Evolutionary conservation across 352 stramenopile species (phyloP).

Genomic region (Phytophthora lateralis): DNA sequence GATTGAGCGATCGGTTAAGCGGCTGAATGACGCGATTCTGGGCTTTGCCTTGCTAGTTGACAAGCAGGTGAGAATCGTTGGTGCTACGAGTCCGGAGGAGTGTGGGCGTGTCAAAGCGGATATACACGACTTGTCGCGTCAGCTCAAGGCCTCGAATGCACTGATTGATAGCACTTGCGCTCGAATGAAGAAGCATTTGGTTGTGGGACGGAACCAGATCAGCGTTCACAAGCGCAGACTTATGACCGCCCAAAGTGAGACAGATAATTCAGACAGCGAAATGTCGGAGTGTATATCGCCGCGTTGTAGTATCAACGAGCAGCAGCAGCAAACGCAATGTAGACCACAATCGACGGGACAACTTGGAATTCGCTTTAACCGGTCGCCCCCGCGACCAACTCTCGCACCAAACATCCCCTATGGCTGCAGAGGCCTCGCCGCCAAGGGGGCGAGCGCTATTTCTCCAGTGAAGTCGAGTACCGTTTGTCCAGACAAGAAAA

Average conservation of each 20-base stretch:
- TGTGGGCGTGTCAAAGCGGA: slow-evolving; percentile 56
- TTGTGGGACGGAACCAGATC: slow-evolving; percentile 52
- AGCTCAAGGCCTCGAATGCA: slow-evolving; percentile 58
- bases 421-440: slow-evolving; percentile 20
- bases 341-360: slow-evolving; percentile 14
- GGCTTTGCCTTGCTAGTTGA: slow-evolving; percentile 76
- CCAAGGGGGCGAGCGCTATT: slow-evolving; percentile 5
- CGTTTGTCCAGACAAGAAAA: slow-evolving; percentile 14
- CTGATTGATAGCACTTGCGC: slow-evolving; percentile 57
- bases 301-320: slow-evolving; percentile 27
- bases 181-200: slow-evolving; percentile 67
- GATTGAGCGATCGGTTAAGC: slow-evolving; percentile 64
- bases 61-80: slow-evolving; percentile 76
- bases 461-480: slow-evolving; percentile 13
- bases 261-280: slow-evolving; percentile 27
- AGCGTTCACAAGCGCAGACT: slow-evolving; percentile 55
- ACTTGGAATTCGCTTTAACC: slow-evolving; percentile 28
- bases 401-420: slow-evolving; percentile 23
- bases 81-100: slow-evolving; percentile 47
- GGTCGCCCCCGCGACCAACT: slow-evolving; percentile 28
- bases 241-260: slow-evolving; percentile 25
- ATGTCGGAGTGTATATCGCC: slow-evolving; percentile 26
- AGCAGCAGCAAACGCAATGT: slow-evolving; percentile 17
- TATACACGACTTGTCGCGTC: slow-evolving; percentile 65
- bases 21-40: slow-evolving; percentile 63